These are phyloP conservation scores for Amanita thiersii DNA, from an alignment of 768 basidiomycete genomes.

Conservation along the genomic window DNA sequence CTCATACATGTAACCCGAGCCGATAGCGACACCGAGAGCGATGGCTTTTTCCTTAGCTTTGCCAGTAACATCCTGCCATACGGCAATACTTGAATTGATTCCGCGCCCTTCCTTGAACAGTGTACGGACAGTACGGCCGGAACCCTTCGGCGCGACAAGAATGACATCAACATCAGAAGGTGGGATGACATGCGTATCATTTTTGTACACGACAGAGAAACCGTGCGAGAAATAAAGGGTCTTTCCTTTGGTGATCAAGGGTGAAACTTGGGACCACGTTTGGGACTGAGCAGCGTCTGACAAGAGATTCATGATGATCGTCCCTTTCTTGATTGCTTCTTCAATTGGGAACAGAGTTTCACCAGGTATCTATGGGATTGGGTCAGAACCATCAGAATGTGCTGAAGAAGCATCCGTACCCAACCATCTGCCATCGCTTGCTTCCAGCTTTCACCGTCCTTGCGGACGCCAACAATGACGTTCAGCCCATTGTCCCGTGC, in stretches of 20 bases:
- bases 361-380: slow-evolving; percentile 65
- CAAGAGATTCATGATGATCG: slow-evolving; percentile 99
- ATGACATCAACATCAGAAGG: slow-evolving; percentile 96
- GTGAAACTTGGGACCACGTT: slow-evolving; percentile 85
- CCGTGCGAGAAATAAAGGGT: slow-evolving; percentile 99
- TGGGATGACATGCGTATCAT: slow-evolving; percentile 90
- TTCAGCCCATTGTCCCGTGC: slow-evolving; percentile 99
- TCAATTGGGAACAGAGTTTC: slow-evolving; percentile 98
- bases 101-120: slow-evolving; percentile 99
- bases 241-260: slow-evolving; percentile 98
- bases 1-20: slow-evolving; percentile 97
- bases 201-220: slow-evolving; percentile 98
- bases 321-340: slow-evolving; percentile 91
- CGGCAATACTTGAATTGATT: slow-evolving; percentile 91
- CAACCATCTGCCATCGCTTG: slow-evolving; percentile 95
- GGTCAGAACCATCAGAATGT: slow-evolving; percentile 1
- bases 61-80: slow-evolving; percentile 97
- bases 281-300: slow-evolving; percentile 98
- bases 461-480: slow-evolving; percentile 96
- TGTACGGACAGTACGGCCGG: slow-evolving; percentile 96
- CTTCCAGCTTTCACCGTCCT: slow-evolving; percentile 94
- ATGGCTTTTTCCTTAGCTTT: slow-evolving; percentile 96
- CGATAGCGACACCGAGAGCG: slow-evolving; percentile 89
- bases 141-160: slow-evolving; percentile 98
- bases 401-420: slow-evolving; percentile 37